These are phyloP conservation scores for Sarocladiaceae sp. DNA, from an alignment of 2,329 filamentous ascomycete genomes.

Conservation along the genomic window DNA sequence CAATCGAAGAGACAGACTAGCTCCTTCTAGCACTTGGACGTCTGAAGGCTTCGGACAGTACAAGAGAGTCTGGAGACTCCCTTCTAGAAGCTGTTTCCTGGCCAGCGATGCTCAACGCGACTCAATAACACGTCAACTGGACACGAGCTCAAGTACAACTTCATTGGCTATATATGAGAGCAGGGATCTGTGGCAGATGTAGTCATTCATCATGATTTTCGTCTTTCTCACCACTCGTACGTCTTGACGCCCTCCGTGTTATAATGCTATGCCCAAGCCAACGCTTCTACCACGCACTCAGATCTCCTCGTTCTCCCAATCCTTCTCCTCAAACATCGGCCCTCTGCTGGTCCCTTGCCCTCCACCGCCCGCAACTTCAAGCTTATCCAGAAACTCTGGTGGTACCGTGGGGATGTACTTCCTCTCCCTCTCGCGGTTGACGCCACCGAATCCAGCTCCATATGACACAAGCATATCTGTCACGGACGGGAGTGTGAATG, in stretches of 20 bases:
- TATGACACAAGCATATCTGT: conserved; percentile 97
- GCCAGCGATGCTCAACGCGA: too few species aligned
- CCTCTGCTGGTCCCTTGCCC: conserved; percentile 33
- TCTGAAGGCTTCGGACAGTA: too few species aligned
- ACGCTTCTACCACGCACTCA: too few species aligned
- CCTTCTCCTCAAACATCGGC: conserved; percentile 58
- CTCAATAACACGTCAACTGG: too few species aligned
- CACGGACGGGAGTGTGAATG: conserved; percentile 90
- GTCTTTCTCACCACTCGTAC: too few species aligned
- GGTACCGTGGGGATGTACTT: conserved; percentile 97
- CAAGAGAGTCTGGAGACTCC: too few species aligned
- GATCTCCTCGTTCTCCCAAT: conserved; percentile 64
- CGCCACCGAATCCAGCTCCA: conserved; percentile 87
- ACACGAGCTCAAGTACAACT: too few species aligned
- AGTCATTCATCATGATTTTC: conserved; percentile 3
- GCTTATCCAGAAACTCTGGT: conserved; percentile 83
- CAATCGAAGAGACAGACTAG: too few species aligned
- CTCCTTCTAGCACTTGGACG: too few species aligned
- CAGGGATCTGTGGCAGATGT: background rate
- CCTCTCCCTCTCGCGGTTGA: conserved; percentile 84
- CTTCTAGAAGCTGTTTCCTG: too few species aligned
- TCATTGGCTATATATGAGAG: background rate
- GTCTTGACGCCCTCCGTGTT: too few species aligned
- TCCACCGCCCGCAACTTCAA: conserved; percentile 55
- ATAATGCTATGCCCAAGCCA: too few species aligned